These are phyloP conservation scores for Podaxis sp. DNA, from an alignment of 768 basidiomycete genomes.

Conservation along the genomic window DNA sequence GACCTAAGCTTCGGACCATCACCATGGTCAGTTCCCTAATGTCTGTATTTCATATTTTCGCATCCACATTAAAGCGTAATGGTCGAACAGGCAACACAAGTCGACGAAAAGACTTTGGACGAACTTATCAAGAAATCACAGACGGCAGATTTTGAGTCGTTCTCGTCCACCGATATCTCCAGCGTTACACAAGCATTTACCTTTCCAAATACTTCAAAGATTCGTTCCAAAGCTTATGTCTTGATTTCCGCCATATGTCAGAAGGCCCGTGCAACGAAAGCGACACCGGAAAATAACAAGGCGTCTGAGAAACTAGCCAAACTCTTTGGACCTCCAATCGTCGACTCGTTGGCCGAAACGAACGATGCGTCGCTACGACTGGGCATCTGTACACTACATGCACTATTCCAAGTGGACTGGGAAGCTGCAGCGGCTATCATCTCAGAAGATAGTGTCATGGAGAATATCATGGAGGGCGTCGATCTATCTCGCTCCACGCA, in stretches of 20 bases:
- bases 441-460: constrained; percentile 56
- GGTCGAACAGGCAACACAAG: background rate
- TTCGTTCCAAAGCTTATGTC: constrained; percentile 69
- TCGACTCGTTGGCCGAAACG: constrained; percentile 51
- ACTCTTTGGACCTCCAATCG: constrained; percentile 49
- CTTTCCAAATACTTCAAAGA: constrained; percentile 29
- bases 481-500: constrained; percentile 56
- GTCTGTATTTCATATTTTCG: background rate
- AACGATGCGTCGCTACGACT: constrained; percentile 50
- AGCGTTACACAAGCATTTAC: constrained; percentile 51
- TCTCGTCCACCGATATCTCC: constrained; percentile 54
- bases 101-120: constrained; percentile 9
- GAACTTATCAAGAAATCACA: constrained; percentile 9
- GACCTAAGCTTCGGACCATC: background rate
- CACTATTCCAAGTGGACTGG: constrained; percentile 83
- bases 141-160: constrained; percentile 25
- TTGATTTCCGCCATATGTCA: constrained; percentile 69
- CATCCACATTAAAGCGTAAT: background rate
- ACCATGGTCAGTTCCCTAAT: background rate
- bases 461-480: constrained; percentile 64
- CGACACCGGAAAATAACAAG: constrained; percentile 38
- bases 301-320: constrained; percentile 46
- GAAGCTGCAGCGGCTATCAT: constrained; percentile 65
- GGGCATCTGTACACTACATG: constrained; percentile 67
- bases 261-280: constrained; percentile 41